phyloP scores from a whole-genome alignment of 179 eudicot genomes.

The Heliamphora pulchella region DNA sequence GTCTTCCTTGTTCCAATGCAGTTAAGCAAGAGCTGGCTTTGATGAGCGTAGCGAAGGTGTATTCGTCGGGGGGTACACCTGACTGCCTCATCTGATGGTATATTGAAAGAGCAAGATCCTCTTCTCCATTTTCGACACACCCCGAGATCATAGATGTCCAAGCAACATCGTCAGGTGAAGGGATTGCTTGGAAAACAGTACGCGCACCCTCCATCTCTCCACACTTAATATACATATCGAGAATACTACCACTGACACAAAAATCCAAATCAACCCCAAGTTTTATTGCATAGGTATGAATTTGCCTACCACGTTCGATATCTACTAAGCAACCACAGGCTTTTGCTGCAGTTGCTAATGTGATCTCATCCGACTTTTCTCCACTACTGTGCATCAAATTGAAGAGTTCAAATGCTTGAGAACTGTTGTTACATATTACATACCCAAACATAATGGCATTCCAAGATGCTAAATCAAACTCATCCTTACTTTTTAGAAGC shows the following conservation, averaged over 20 bases:
- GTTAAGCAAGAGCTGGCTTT: constrained; percentile 27
- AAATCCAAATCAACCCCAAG: constrained; percentile 19
- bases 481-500: constrained; percentile 19
- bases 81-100: constrained; percentile 27
- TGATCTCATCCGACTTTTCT: constrained; percentile 26
- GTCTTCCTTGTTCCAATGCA: constrained; percentile 28
- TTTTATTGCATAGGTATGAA: constrained; percentile 14
- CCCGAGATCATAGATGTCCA: constrained; percentile 27
- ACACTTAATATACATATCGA: constrained; percentile 28
- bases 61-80: constrained; percentile 23
- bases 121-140: constrained; percentile 26
- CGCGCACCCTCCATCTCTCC: constrained; percentile 22
- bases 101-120: constrained; percentile 20
- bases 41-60: constrained; percentile 24
- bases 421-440: constrained; percentile 15
- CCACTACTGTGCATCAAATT: constrained; percentile 20
- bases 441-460: constrained; percentile 31
- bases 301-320: constrained; percentile 16
- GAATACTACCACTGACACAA: constrained; percentile 16
- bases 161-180: constrained; percentile 20
- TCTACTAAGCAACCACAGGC: constrained; percentile 22
- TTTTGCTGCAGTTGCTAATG: constrained; percentile 23
- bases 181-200: constrained; percentile 19
- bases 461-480: constrained; percentile 27
- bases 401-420: constrained; percentile 24